A percentile compares a stretch with the other conserved stretches of the same genome.
These are phyloP conservation scores for Melanogaster broomeanus DNA, from an alignment of 768 basidiomycete species.

Conservation along the genomic window DNA sequence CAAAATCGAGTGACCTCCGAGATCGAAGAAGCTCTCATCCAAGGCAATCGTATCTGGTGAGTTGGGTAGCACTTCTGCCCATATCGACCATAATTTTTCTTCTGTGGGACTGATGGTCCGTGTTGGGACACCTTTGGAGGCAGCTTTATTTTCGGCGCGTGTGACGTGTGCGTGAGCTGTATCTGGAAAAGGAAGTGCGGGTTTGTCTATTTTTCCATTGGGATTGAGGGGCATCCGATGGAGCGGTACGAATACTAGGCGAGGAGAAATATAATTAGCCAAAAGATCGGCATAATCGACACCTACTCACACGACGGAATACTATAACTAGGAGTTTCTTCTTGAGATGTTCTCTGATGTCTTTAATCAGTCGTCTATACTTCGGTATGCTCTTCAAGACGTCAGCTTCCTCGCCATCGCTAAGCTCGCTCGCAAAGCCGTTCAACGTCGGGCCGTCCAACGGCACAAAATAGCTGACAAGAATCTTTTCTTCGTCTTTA, in stretches of 20 bases:
- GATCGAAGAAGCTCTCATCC: constrained; percentile 96
- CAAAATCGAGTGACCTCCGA: constrained; percentile 97
- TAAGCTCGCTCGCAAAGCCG: constrained; percentile 69
- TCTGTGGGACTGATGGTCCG: constrained; percentile 67
- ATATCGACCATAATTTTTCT: constrained; percentile 79
- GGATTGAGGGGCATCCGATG: constrained; percentile 97
- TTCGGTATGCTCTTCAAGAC: constrained; percentile 76
- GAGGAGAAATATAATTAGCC: constrained; percentile 1
- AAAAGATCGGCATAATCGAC: background rate
- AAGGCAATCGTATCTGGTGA: constrained; percentile 76
- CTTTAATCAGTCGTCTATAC: constrained; percentile 87
- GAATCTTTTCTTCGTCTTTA: constrained; percentile 99
- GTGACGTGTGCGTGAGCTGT: constrained; percentile 64
- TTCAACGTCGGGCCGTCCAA: constrained; percentile 66
- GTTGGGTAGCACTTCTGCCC: constrained; percentile 79
- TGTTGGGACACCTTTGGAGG: constrained; percentile 28
- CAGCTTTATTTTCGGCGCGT: constrained; percentile 40
- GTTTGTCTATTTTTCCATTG: constrained; percentile 99
- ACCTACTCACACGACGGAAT: constrained; percentile 77
- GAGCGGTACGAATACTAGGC: constrained; percentile 88
- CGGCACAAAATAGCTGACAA: constrained; percentile 97
- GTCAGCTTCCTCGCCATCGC: constrained; percentile 48
- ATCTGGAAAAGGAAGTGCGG: constrained; percentile 97
- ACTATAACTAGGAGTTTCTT: constrained; percentile 96
- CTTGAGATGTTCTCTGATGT: constrained; percentile 93